Evolutionary conservation across 106 monocot species (phyloP), one percentile per base, ranked within the genome.

Genomic region (Hemerocallis citrina): DNA sequence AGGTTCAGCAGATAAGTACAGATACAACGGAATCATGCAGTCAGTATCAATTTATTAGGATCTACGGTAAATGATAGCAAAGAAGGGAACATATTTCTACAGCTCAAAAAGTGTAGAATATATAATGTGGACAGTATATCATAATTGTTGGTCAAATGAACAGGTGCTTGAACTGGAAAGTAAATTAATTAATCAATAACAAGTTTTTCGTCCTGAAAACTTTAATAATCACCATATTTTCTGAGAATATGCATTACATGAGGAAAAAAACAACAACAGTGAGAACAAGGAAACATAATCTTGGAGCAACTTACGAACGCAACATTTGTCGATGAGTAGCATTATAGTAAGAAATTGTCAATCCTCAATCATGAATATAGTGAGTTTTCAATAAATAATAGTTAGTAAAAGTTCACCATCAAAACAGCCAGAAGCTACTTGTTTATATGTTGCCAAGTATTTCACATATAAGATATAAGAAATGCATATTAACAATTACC

Each of bases 401-500:
- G 6, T 30, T 32, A 54, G n/a, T 16, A 31, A 5, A 16, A 30
- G 3, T 32, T 54, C 31, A 30, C 29, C 19, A 28, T 15, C 32
- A 54, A 32, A 16, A 31, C 29, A 16, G 1, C 54, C 0, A 54
- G 31, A 5, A 54, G 22, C n/a, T n/a, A n/a, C n/a, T 1, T 49
- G 1, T 24, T 32, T 16, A 54, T 4, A 30, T 54, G 16, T 32
- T 54, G 1, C 11, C 13, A 54, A 54, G 16, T 31, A 61, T 27
- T 40, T 44, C 1, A 3, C 16, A 39, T 17, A 44, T 55, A 67
- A 59, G 20, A 61, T 7, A 39, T 21, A 39, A 4, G 23, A 27
- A 6, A 19, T 27, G 23, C 13, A 17, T 36, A 10, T 69, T 31
- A n/a, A 45, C 14, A 33, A 34, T 70, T 75, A 87, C 82, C 73